phyloP scores from a whole-genome alignment of 345 rosid genomes.

The Brassica nigra region DNA sequence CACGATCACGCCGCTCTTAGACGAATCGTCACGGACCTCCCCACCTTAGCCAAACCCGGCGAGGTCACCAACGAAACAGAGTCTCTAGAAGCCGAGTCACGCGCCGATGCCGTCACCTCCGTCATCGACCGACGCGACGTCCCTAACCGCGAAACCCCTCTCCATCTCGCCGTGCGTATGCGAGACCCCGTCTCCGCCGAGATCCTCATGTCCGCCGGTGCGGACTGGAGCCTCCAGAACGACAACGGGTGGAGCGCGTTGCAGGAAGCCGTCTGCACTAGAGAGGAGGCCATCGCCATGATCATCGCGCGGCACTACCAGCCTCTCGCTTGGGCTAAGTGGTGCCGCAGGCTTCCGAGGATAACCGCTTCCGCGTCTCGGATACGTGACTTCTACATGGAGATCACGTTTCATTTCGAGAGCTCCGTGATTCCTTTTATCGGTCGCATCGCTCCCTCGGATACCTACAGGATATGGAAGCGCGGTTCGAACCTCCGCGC shows the following conservation, averaged over 20 bases:
- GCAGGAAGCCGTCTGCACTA: conserved; percentile 95
- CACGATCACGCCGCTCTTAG: conserved; percentile 73
- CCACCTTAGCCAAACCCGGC: conserved; percentile 77
- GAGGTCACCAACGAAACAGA: conserved; percentile 78
- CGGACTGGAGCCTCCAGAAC: conserved; percentile 97
- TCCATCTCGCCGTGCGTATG: conserved; percentile 89
- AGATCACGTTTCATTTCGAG: conserved; percentile 95
- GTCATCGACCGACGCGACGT: conserved; percentile 88
- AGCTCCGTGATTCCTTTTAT: conserved; percentile 97
- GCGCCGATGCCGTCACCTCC: conserved; percentile 75
- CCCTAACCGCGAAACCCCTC: conserved; percentile 93
- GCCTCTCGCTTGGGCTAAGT: conserved; percentile 99
- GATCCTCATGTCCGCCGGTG: conserved; percentile 90
- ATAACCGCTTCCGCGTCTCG: conserved; percentile 79
- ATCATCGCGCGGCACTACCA: conserved; percentile 88
- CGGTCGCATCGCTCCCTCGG: conserved; percentile 96
- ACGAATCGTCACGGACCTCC: conserved; percentile 57
- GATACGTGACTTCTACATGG: conserved; percentile 97
- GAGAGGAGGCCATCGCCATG: conserved; percentile 91
- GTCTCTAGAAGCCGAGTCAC: conserved; percentile 70
- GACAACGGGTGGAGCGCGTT: conserved; percentile 99
- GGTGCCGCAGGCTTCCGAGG: conserved; percentile 96
- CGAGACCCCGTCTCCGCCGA: conserved; percentile 83
- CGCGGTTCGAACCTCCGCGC: conserved; percentile 98
- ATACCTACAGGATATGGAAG: conserved; percentile 98